A percentile compares a stretch with the other conserved stretches of the same genome.
Conservation (phyloP, 257 asterid species). For the Nicotiana otophora region DNA sequence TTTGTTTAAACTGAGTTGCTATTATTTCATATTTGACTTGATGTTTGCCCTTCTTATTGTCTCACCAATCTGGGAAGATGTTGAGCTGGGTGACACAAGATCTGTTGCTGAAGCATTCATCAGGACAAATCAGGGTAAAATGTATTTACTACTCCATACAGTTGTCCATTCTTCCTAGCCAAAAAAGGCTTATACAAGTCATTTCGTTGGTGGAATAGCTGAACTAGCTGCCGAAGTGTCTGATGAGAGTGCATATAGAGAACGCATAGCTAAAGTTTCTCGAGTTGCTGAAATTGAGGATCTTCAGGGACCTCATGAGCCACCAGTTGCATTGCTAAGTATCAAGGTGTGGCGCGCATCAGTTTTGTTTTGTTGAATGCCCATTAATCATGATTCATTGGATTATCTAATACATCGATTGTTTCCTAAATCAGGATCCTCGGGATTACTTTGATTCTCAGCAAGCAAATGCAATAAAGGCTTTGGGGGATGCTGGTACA, state of each 20-base stretch:
- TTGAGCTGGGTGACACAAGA: conserved; percentile 69
- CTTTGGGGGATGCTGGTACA: conserved; percentile 59
- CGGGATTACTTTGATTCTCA: conserved; percentile 96
- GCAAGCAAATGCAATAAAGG: conserved; percentile 73
- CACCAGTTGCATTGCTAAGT: conserved; percentile 80
- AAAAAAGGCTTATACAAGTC: background rate
- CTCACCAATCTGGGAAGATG: conserved; percentile 44
- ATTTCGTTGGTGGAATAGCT: conserved; percentile 33
- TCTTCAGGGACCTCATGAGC: conserved; percentile 89
- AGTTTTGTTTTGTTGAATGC: background rate
- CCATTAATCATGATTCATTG: background rate
- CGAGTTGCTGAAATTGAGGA: conserved; percentile 84
- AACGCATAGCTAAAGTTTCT: conserved; percentile 50
- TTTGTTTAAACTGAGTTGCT: background rate
- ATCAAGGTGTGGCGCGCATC: conserved; percentile 54
- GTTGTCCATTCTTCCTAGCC: background rate
- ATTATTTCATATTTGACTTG: background rate
- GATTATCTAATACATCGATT: conserved; percentile 21
- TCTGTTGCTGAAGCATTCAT: conserved; percentile 94
- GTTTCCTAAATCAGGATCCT: conserved; percentile 67
- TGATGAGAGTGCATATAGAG: conserved; percentile 44
- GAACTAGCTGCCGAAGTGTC: conserved; percentile 60
- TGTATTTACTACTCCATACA: conserved; percentile 11
- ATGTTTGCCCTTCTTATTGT: conserved; percentile 21
- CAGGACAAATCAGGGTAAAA: conserved; percentile 69